Base-by-base conservation (phyloP, 768 basidiomycete genomes). In the Arthromyces matolae region DNA sequence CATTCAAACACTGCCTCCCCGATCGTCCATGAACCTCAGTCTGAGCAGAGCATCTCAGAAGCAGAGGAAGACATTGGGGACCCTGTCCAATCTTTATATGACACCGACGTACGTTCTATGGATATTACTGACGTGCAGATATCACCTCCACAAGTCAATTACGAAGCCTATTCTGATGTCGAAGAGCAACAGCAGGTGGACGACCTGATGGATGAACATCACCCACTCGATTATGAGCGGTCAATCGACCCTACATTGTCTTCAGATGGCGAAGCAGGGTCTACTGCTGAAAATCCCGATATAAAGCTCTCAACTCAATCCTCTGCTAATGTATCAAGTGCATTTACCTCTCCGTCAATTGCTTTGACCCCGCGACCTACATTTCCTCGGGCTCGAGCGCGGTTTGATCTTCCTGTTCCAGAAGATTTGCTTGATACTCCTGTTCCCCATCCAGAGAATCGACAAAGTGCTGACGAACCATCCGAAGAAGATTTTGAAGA, bases 291-390 rank as follows among this genome's bases (percentile, higher is more conserved):
- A n/a, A n/a, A n/a, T n/a, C n/a, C n/a, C n/a, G n/a, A n/a, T n/a
- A n/a, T n/a, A n/a, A n/a, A n/a, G n/a, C 50, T 39, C 62, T 55
- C 53, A 59, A 59, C 60, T 61, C 65, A 55, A 67, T 75, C 39
- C 67, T 70, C 20, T 54, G 65, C 43, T 14, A 63, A 61, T 5
- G 63, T 70, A 20, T 70, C 76, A 2, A 71, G 63, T 27, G 70
- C 71, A 5, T 70, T 71, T 50, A 75, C 81, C 3, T 84, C 84
- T 22, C 81, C 84, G 3, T 83, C 82, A 3, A 51, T 75, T 1
- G 67, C 78, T 20, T 81, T 84, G 49, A 89, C 87, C 0, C 86
- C 85, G 8, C 87, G 83, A 0, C 85, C 84, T 24, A 79, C 80
- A 4, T 78, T 81, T 50, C 79, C 80, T 49, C 79, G 74, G 31